Base-by-base conservation (phyloP, 1,139 yeast genomes). In the Geotrichum macrosporum region DNA sequence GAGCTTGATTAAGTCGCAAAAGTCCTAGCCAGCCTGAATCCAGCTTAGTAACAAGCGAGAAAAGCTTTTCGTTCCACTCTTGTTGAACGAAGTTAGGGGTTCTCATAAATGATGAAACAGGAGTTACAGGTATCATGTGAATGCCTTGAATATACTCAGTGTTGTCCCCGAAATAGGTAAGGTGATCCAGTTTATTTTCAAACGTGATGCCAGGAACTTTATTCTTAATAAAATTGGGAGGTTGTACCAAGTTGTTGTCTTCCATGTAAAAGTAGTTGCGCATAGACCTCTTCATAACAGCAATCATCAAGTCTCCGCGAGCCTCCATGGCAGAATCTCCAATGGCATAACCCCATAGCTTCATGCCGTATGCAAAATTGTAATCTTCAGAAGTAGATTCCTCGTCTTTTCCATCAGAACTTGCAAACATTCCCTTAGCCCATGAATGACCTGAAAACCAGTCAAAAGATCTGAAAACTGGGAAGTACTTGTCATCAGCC, bases 111-210 rank as follows among this genome's bases (percentile, higher is more conserved):
- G 94, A 80, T 13, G 96, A 82, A 13, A 85, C 79, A 0, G 96
- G 92, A 0, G 95, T 87, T 41, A 86, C 71, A 20, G 98, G 95
- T 50, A 92, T 73, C 82, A 94, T 92, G 63, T 92, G 97, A 53
- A 92, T 89, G 62, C 96, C 96, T 60, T 89, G 97, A 47, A 92
- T 88, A 64, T 84, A 92, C 65, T 89, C 92, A 35, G 72, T 61
- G 47, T 78, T 73, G 57, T 73, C 73, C 3, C 96, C 96, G 60
- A 88, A 88, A 68, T 81, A 88, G 1, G 96, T 92, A 2, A 96
- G 87, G 68, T 86, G 95, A 57, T 86, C 95, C 50, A 86, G 69
- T 68, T 92, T 89, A 67, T 89, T 89, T 65, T 89, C 96, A 64
- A 79, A 84, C 9, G 67, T 60, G 55, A 85, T 84, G 54, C 95